phyloP scores from a whole-genome alignment of 345 rosid genomes.

The Populus pruinosa region DNA sequence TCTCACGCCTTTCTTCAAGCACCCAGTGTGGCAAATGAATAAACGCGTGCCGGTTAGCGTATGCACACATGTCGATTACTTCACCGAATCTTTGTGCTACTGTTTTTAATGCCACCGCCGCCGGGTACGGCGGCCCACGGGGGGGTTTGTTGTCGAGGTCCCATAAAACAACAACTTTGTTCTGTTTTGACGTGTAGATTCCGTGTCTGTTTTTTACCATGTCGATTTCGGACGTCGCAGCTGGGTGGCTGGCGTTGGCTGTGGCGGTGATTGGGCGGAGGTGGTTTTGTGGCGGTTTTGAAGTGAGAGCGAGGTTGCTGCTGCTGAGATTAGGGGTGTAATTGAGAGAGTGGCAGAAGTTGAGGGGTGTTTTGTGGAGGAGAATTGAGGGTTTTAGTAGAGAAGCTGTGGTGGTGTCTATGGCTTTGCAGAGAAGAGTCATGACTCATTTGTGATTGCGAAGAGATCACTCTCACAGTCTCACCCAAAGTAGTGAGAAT shows the following conservation, averaged over 20 bases:
- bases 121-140: slow-evolving; percentile 71
- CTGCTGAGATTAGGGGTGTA: slow-evolving; percentile 1
- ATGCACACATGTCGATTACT: slow-evolving; percentile 72
- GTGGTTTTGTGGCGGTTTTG: slow-evolving; percentile 8
- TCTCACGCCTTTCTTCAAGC: slow-evolving; percentile 54
- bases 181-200: slow-evolving; percentile 52
- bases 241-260: slow-evolving; percentile 19
- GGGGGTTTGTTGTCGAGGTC: slow-evolving; percentile 98
- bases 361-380: slow-evolving; percentile 19
- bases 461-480: background rate
- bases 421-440: background rate
- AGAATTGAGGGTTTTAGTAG: slow-evolving; percentile 3
- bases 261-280: slow-evolving; percentile 13
- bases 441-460: background rate
- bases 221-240: slow-evolving; percentile 60
- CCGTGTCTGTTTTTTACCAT: slow-evolving; percentile 81
- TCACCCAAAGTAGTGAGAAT: background rate
- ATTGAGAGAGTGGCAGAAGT: slow-evolving; percentile 20
- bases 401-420: background rate
- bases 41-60: slow-evolving; percentile 90
- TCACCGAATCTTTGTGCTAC: slow-evolving; percentile 67
- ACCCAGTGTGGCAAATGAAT: slow-evolving; percentile 81
- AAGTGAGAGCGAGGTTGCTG: slow-evolving; percentile 4
- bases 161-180: slow-evolving; percentile 82
- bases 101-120: slow-evolving; percentile 56